These are phyloP conservation scores for Xylariaceae sp. DNA, from an alignment of 2,329 filamentous ascomycete genomes.

Conservation along the genomic window DNA sequence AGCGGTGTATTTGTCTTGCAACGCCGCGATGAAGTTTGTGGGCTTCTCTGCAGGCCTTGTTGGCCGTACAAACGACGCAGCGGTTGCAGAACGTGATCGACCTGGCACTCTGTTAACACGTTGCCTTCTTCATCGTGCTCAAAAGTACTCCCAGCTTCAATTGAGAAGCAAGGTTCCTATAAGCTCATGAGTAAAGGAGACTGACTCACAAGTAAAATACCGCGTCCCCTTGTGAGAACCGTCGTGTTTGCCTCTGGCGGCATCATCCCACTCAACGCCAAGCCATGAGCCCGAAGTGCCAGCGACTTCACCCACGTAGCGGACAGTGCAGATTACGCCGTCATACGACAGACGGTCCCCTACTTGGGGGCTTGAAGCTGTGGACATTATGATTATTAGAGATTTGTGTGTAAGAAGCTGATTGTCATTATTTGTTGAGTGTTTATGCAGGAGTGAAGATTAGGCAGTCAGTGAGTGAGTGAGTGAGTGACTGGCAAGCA, in stretches of 20 bases:
- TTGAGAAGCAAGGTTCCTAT: not conserved
- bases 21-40: conserved; percentile 70
- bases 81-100: conserved; percentile 59
- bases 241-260: conserved; percentile 80
- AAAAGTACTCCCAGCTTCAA: not conserved
- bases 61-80: conserved; percentile 83
- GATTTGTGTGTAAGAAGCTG: not conserved
- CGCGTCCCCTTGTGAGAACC: conserved; percentile 71
- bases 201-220: conserved; percentile 72
- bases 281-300: conserved; percentile 79
- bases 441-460: not conserved
- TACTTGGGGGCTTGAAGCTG: conserved; percentile 41
- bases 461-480: not conserved
- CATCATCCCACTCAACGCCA: conserved; percentile 95
- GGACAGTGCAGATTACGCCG: conserved; percentile 72
- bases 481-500: not conserved
- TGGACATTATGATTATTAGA: conserved; percentile 21
- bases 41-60: conserved; percentile 62
- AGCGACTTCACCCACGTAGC: conserved; percentile 71
- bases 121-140: not conserved
- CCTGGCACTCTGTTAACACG: conserved; percentile 33
- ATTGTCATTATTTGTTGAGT: not conserved
- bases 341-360: conserved; percentile 79
- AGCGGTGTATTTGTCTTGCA: conserved; percentile 78
- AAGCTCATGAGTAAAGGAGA: not conserved